Conservation (phyloP, 805 yeast species). For the Pichia pseudocactophila region DNA sequence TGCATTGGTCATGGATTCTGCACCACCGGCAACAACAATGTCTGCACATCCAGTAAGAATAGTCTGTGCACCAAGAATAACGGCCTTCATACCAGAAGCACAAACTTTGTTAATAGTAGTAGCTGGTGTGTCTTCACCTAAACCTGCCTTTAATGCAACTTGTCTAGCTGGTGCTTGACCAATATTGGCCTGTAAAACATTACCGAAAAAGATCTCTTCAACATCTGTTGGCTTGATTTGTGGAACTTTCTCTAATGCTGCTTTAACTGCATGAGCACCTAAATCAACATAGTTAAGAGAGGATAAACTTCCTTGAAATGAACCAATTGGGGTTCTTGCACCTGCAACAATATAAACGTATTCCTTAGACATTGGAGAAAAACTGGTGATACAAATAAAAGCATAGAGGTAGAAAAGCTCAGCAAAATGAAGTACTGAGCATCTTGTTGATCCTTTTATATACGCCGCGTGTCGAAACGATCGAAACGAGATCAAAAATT, state of each 20-base stretch:
- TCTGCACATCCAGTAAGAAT: conserved; percentile 85
- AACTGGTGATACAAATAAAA: not conserved
- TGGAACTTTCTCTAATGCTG: conserved; percentile 79
- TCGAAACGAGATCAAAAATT: too few species aligned
- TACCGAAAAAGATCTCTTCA: conserved; percentile 89
- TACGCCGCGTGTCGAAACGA: not conserved
- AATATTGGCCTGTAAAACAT: conserved; percentile 83
- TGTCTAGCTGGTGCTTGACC: conserved; percentile 99
- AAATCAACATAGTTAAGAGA: conserved; percentile 73
- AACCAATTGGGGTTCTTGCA: conserved; percentile 94
- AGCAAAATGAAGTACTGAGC: not conserved
- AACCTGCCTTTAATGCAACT: conserved; percentile 86
- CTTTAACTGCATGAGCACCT: conserved; percentile 87
- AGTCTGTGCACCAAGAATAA: conserved; percentile 84
- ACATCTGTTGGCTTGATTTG: conserved; percentile 67
- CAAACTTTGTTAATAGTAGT: conserved; percentile 94
- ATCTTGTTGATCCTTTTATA: not conserved
- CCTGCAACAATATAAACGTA: conserved; percentile 82
- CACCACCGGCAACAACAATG: conserved; percentile 93
- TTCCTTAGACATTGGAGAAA: conserved; percentile 20
- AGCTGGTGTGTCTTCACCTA: conserved; percentile 71
- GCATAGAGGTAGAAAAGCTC: not conserved
- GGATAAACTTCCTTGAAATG: conserved; percentile 79
- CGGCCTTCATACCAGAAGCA: conserved; percentile 91
- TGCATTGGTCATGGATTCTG: conserved; percentile 93